Evolutionary conservation across 1,284 basidiomycete species (phyloP), one percentile per base, ranked within the genome.

Genomic region (Ceratobasidium sp.): DNA sequence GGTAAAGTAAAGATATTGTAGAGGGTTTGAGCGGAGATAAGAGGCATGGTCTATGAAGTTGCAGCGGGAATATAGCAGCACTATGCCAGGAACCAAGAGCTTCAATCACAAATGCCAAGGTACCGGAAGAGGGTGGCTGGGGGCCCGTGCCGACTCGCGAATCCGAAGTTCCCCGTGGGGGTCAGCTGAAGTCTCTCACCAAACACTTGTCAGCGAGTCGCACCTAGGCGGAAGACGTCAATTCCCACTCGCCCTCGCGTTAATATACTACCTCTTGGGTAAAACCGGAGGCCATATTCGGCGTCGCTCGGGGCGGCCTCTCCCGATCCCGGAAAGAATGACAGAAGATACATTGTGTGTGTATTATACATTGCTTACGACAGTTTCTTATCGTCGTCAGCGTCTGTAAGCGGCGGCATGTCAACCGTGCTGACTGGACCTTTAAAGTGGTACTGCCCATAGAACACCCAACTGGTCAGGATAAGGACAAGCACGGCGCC

Each of bases 391-490:
- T 58, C 56, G 2, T 20, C 27, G 27, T 58, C 56, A 17, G 45
- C 34, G 7, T 58, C 56, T 17, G 31, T 50, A 42, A 50, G 32
- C 45, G 58, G 32, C 2, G 58, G 58, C 45, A 62, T 50, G 32
- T 62, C 43, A 13, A 72, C 45, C 1, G 78, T 79, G 65, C 71
- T 74, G n/a, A 80, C 77, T 3, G 78, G 76, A 0, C 79, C 79
- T 12, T 49, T 47, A 70, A 80, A 80, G 50, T 73, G 75, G 32
- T 64, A 72, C 17, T 76, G 72, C 0, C 79, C 79, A 78, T 83
- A 84, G 34, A 77, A 67, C 1, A 78, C 29, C 84, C 43, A 62
- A 29, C 43, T 62, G 17, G 31, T 32, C 7, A 50, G 25, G 38
- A 62, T 53, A 2, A 69, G 43, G 10, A 53, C 12, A 22, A 69